Evolutionary conservation across 805 yeast genomes (phyloP).

Genomic region (Candida krabiensis): DNA sequence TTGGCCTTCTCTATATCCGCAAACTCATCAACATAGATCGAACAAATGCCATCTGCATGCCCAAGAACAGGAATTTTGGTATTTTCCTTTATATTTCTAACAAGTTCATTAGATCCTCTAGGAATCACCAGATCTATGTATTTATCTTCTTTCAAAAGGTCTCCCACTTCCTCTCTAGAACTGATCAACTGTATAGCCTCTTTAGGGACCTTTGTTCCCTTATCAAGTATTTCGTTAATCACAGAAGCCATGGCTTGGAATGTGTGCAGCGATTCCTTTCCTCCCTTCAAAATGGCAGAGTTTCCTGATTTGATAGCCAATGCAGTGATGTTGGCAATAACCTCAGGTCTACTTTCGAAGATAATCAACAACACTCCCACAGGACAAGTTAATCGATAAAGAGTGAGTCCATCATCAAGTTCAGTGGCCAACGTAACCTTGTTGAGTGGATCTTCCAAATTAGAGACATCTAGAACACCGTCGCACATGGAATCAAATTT

Average conservation of each 20-base stretch:
- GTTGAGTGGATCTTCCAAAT: conserved; percentile 90
- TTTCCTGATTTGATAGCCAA: conserved; percentile 95
- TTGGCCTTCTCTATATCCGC: conserved; percentile 80
- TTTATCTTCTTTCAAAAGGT: conserved; percentile 77
- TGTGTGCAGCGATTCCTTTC: conserved; percentile 86
- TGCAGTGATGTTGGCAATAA: conserved; percentile 95
- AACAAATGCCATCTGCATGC: conserved; percentile 97
- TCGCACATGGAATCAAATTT: conserved; percentile 93
- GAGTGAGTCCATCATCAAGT: conserved; percentile 84
- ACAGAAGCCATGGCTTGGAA: conserved; percentile 79
- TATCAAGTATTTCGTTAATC: conserved; percentile 55
- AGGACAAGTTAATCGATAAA: conserved; percentile 86
- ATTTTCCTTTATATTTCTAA: conserved; percentile 76
- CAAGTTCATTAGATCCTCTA: conserved; percentile 94
- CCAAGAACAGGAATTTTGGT: conserved; percentile 97
- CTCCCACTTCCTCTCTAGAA: conserved; percentile 88
- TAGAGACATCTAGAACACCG: conserved; percentile 90
- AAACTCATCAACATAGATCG: conserved; percentile 75
- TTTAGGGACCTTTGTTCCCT: conserved; percentile 69
- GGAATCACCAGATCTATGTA: conserved; percentile 96
- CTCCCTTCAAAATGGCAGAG: conserved; percentile 96
- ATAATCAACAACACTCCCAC: conserved; percentile 91
- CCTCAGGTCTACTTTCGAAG: conserved; percentile 97
- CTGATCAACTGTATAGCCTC: conserved; percentile 84
- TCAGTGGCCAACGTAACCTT: conserved; percentile 77